Evolutionary conservation across 805 yeast genomes (phyloP), one percentile per base, ranked within the genome.

Genomic region (Nakazawaea populi): DNA sequence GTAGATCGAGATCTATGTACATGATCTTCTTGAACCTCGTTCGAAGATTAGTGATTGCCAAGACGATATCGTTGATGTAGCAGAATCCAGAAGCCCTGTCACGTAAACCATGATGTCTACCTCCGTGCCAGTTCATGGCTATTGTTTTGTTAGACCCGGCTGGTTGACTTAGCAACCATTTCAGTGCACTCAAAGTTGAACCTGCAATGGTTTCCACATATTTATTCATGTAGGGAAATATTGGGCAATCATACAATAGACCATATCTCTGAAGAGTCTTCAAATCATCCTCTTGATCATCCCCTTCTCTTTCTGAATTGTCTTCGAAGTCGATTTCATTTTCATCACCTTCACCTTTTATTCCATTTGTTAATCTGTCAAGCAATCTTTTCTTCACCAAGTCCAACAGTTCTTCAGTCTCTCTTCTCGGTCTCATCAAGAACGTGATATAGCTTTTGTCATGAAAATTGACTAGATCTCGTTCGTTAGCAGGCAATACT

Each of bases 111-210:
- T 86, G 94, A 60, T 86, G 94, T 45, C 91, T 65, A 1, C 94
- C 95, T 6, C 95, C 95, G 58, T 80, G 78, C 90, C 90, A 87
- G 59, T 85, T 85, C 43, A 87, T 71, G 1, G 77, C 82, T 1
- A 79, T 65, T 46, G 50, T 37, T 58, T 42, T 31, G 8, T 43
- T 49, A 42, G 28, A 43, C 37, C 28, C 31, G 31, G 24, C 24
- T 18, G 24, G 24, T 18, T 24, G 36, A 29, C 44, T 46, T 1
- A 60, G 47, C 3, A 75, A 56, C 57, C 67, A 69, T 5, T 65
- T 62, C 0, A 79, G 80, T 8, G 83, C 70, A 9, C 74, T 60
- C 9, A 85, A 54, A 2, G 87, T 79, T 0, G 89, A 77, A 0
- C 88, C 87, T 0, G 85, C 80, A 0, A 74, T 64, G 0, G 68